Evolutionary conservation across 495 filamentous ascomycete species (phyloP), one percentile per base, ranked within the genome.

Genomic region (Penicillium angulare): DNA sequence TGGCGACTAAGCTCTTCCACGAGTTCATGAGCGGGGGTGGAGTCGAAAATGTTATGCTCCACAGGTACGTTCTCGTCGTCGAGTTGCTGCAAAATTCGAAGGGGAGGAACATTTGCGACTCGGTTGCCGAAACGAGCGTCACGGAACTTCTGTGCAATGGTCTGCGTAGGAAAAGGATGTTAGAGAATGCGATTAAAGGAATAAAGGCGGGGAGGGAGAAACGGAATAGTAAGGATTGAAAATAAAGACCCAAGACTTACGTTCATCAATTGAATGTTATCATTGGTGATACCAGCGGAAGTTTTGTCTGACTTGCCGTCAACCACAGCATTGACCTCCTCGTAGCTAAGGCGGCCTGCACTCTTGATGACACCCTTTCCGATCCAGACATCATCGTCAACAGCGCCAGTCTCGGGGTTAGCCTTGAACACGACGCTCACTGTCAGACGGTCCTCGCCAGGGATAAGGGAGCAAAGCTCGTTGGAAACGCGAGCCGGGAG

Each of bases 41-140:
- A 90, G 64, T 96, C 86, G 63, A 97, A 97, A 47, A 98, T 89
- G 73, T 97, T 98, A 60, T 89, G 82, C 71, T 93, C 90, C 20
- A 97, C 89, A 0, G 92, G 93, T 29, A 97, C 89, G 65, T 97
- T 97, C 76, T 98, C 93, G 56, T 98, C 93, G 59, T 98, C 95
- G n/a, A 97, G 82, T 66, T 93, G 88, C 64, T 96, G 87, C 32
- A 97, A 73, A 27, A 98, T 80, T 35, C 93, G 87, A 42, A 97
- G 81, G 39, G 92, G 83, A 16, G 92, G 87, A 52, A 95, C 87
- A 7, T 86, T 80, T 26, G 86, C 80, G 20, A 83, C 81, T 18
- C 86, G 86, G 45, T 90, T 86, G 40, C 88, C 88, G 53, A 93
- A 86, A 36, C 93, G 83, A 6, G 84, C 79, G 65, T 96, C 88